These are phyloP conservation scores for Daucus carota DNA, from an alignment of 129 eudicot species.

Conservation along the genomic window DH1_v3.0 NC_030388.2:22737001-22737500, in stretches of 20 bases:
- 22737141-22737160: constrained; percentile 26
- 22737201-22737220: constrained; percentile 40
- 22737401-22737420: background rate
- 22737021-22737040: background rate
- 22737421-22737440: background rate
- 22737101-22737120: background rate
- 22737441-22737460: background rate
- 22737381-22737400: background rate
- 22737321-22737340: background rate
- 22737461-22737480: too few relatives aligned
- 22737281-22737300: background rate
- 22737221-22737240: background rate
- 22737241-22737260: background rate
- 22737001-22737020: background rate
- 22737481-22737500: background rate
- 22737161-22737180: constrained; percentile 92
- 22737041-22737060: background rate
- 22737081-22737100: background rate
- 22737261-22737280: background rate
- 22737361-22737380: background rate
- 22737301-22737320: too few relatives aligned
- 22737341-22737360: background rate
- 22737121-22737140: background rate
- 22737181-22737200: constrained; percentile 98
- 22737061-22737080: background rate